phyloP scores from a whole-genome alignment of 2,329 filamentous ascomycete species.

The Nakataea oryzae region DNA sequence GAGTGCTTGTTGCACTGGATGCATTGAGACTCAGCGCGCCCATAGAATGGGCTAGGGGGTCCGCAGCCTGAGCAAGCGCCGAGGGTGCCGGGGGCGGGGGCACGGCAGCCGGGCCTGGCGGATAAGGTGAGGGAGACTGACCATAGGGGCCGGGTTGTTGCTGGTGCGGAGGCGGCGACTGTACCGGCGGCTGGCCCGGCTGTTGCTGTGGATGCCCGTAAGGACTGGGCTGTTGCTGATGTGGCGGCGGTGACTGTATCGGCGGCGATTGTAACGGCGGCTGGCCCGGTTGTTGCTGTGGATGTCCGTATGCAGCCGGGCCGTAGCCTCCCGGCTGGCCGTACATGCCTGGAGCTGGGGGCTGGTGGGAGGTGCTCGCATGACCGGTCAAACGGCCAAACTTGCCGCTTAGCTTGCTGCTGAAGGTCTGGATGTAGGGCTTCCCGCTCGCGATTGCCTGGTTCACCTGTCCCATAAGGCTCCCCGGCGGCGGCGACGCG shows the following conservation, averaged over 20 bases:
- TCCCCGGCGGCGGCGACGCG: background rate
- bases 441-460: background rate
- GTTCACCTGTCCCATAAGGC: background rate
- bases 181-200: background rate
- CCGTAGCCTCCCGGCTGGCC: background rate
- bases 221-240: background rate
- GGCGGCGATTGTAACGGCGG: no score
- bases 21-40: background rate
- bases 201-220: background rate
- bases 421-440: background rate
- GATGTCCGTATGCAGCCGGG: background rate
- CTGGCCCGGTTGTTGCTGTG: background rate
- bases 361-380: background rate
- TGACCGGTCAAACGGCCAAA: background rate
- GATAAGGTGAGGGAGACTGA: background rate
- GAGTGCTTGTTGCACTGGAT: background rate
- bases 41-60: background rate
- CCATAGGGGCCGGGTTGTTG: background rate
- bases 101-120: background rate
- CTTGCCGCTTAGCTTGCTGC: background rate
- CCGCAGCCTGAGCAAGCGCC: background rate
- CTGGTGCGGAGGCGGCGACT: background rate
- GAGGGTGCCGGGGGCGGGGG: background rate
- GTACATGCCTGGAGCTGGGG: background rate
- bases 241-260: background rate